phyloP scores from a whole-genome alignment of 2,329 filamentous ascomycete species.

The Macrophomina phaseolina region DNA sequence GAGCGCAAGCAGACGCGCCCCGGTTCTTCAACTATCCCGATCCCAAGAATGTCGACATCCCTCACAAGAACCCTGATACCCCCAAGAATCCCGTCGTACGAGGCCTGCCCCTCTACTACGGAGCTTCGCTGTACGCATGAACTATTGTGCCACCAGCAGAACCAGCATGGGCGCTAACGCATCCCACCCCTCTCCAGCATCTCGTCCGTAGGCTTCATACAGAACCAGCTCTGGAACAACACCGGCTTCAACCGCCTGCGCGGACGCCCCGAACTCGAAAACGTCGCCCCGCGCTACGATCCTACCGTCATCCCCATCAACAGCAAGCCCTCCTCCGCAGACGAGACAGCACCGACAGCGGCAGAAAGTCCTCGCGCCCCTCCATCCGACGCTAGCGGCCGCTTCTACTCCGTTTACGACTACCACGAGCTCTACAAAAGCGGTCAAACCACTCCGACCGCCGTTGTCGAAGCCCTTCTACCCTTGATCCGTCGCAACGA shows the following conservation, averaged over 20 bases:
- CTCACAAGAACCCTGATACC: constrained; percentile 43
- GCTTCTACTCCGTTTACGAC: constrained; percentile 67
- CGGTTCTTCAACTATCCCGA: constrained; percentile 43
- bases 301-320: constrained; percentile 61
- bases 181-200: constrained; percentile 54
- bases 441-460: constrained; percentile 71
- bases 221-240: constrained; percentile 72
- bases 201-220: constrained; percentile 64
- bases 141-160: no score
- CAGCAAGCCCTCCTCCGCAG: not conserved
- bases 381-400: constrained; percentile 31
- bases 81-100: constrained; percentile 71
- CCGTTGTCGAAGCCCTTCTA: constrained; percentile 73
- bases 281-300: constrained; percentile 61
- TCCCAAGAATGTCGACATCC: constrained; percentile 38
- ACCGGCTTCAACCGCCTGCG: constrained; percentile 68
- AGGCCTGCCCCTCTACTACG: constrained; percentile 67
- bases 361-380: not conserved
- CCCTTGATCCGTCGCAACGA: constrained; percentile 70
- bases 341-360: not conserved
- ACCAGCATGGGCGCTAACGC: constrained; percentile 13
- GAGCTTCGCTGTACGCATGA: constrained; percentile 62
- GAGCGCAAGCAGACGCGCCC: not conserved
- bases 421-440: constrained; percentile 77
- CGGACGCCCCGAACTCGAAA: constrained; percentile 59